Evolutionary conservation across 768 basidiomycete genomes (phyloP).

Genomic region (Boletus rubescentipes): DNA sequence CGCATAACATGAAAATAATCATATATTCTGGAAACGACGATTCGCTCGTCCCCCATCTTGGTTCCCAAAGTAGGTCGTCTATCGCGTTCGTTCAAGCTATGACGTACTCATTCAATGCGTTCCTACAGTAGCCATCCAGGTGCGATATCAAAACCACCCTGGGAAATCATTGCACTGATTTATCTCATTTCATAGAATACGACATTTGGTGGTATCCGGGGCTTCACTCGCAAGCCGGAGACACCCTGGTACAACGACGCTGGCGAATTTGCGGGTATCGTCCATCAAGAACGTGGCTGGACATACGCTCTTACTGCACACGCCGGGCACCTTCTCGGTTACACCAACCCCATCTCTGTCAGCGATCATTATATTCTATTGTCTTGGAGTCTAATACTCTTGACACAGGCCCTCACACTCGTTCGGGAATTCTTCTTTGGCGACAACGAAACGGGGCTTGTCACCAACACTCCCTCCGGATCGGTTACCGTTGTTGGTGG

Average conservation of each 20-base stretch:
- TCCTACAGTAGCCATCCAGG: conserved; percentile 55
- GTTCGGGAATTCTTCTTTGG: conserved; percentile 69
- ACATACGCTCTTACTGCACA: conserved; percentile 39
- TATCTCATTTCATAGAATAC: conserved; percentile 51
- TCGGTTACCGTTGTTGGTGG: conserved; percentile 45
- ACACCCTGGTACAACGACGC: conserved; percentile 66
- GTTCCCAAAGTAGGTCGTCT: conserved; percentile 53
- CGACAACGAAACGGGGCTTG: conserved; percentile 55
- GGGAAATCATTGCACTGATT: neutral
- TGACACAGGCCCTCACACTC: conserved; percentile 55
- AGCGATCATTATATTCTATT: conserved; percentile 23
- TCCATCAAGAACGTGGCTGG: conserved; percentile 72
- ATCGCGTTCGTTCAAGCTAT: neutral
- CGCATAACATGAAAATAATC: conserved; percentile 49
- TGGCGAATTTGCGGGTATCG: conserved; percentile 61
- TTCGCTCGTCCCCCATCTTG: conserved; percentile 58
- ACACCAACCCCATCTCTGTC: conserved; percentile 45
- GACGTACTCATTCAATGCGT: conserved; percentile 9
- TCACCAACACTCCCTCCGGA: conserved; percentile 33
- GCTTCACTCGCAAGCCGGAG: conserved; percentile 66
- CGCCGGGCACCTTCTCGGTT: conserved; percentile 42
- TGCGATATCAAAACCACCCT: conserved; percentile 19
- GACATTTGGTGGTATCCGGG: conserved; percentile 75
- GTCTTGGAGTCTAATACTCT: neutral
- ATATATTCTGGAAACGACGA: too few relatives aligned